Evolutionary conservation across 2,329 filamentous ascomycete genomes (phyloP).

Genomic region (Phialophora tarda): DNA sequence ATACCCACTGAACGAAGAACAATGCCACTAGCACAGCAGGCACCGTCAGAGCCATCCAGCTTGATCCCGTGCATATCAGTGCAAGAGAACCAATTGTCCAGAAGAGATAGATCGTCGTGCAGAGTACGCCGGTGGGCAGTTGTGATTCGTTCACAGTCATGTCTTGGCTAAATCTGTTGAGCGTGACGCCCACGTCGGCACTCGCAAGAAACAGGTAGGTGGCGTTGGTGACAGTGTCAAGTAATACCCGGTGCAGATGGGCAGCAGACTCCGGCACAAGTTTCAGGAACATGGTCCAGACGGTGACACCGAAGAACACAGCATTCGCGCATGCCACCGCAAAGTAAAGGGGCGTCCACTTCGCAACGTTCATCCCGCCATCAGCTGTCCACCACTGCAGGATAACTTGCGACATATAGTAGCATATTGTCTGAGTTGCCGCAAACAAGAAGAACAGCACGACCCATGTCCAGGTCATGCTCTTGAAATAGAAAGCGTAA

Average conservation of each 20-base stretch:
- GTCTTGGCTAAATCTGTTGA: background rate
- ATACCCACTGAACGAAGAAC: background rate
- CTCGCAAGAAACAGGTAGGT: background rate
- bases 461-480: too few relatives aligned
- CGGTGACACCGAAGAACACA: too few relatives aligned
- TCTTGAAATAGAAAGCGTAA: too few relatives aligned
- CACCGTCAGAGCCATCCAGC: background rate
- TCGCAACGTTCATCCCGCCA: too few relatives aligned
- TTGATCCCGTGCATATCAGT: background rate
- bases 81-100: background rate
- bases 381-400: too few relatives aligned
- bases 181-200: background rate
- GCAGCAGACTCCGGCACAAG: background rate
- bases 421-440: too few relatives aligned
- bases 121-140: background rate
- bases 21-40: background rate
- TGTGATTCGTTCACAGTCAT: background rate
- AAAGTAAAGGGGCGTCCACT: too few relatives aligned
- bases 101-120: background rate
- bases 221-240: background rate
- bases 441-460: too few relatives aligned
- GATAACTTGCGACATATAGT: too few relatives aligned
- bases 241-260: background rate
- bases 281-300: too few relatives aligned
- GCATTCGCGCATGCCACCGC: too few relatives aligned